These are phyloP conservation scores for Penicillium sp. DNA, from an alignment of 2,329 filamentous ascomycete genomes.

Conservation along the genomic window DNA sequence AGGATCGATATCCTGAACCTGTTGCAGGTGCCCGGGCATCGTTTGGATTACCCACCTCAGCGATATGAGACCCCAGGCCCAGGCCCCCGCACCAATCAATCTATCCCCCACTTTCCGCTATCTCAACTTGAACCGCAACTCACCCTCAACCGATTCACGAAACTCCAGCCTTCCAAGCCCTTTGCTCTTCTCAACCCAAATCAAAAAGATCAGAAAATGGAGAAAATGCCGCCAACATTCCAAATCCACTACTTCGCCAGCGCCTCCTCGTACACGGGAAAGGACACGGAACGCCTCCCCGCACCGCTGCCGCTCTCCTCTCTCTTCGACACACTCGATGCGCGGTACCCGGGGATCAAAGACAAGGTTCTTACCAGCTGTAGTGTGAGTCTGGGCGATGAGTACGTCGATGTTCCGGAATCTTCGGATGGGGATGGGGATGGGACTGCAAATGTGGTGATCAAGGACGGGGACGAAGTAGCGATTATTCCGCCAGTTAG, in stretches of 20 bases:
- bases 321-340: constrained; percentile 46
- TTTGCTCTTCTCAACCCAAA: background rate
- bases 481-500: constrained; percentile 55
- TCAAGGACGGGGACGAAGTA: constrained; percentile 48
- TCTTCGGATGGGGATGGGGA: constrained; percentile 21
- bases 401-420: constrained; percentile 47
- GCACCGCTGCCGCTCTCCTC: constrained; percentile 45
- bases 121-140: background rate
- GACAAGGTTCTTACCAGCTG: constrained; percentile 46
- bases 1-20: background rate
- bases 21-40: background rate
- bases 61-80: background rate
- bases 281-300: constrained; percentile 45
- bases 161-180: background rate
- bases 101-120: background rate
- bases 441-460: constrained; percentile 28
- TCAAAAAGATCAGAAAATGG: constrained; percentile 6
- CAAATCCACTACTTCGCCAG: constrained; percentile 54
- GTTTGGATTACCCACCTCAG: background rate
- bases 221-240: constrained; percentile 30
- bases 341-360: constrained; percentile 47
- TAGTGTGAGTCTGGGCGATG: constrained; percentile 48
- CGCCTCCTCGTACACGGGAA: constrained; percentile 47
- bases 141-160: background rate
- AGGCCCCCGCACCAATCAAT: background rate